phyloP scores from a whole-genome alignment of 2,329 filamentous ascomycete genomes.

The Colletotrichum tropicale region DNA sequence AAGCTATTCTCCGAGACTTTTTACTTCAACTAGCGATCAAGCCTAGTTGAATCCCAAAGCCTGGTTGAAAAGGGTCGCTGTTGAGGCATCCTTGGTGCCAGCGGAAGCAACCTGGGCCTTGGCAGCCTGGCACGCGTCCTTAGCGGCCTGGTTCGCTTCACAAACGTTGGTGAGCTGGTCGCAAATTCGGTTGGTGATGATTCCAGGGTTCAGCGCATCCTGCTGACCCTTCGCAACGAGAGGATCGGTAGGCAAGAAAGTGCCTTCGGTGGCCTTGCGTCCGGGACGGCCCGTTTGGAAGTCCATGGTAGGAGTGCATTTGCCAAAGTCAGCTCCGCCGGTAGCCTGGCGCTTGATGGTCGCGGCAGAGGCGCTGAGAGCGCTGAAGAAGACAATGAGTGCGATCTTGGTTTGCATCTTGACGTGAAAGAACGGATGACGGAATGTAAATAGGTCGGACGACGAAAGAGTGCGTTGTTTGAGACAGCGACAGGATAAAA shows the following conservation, averaged over 20 bases:
- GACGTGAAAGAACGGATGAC: background rate
- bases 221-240: slow-evolving; percentile 59
- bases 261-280: slow-evolving; percentile 57
- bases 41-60: slow-evolving; percentile 43
- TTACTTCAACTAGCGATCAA: background rate
- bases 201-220: slow-evolving; percentile 66
- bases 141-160: slow-evolving; percentile 58
- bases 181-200: slow-evolving; percentile 67
- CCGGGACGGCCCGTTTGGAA: slow-evolving; percentile 59
- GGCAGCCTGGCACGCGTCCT: slow-evolving; percentile 50
- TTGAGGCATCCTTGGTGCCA: slow-evolving; percentile 52
- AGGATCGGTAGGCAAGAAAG: slow-evolving; percentile 63
- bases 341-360: background rate
- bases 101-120: slow-evolving; percentile 54
- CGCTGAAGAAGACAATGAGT: background rate
- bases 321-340: slow-evolving; percentile 50
- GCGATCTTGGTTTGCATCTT: slow-evolving; percentile 2
- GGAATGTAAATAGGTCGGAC: background rate
- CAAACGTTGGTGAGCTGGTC: slow-evolving; percentile 66
- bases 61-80: slow-evolving; percentile 52
- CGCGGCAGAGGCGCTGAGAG: slow-evolving; percentile 6
- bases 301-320: slow-evolving; percentile 56
- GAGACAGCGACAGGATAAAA: background rate
- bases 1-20: background rate
- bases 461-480: background rate